A percentile compares a stretch with the other conserved stretches of the same genome.
phyloP scores from a whole-genome alignment of 1,284 basidiomycete genomes.

The Trametes hirsuta region DNA sequence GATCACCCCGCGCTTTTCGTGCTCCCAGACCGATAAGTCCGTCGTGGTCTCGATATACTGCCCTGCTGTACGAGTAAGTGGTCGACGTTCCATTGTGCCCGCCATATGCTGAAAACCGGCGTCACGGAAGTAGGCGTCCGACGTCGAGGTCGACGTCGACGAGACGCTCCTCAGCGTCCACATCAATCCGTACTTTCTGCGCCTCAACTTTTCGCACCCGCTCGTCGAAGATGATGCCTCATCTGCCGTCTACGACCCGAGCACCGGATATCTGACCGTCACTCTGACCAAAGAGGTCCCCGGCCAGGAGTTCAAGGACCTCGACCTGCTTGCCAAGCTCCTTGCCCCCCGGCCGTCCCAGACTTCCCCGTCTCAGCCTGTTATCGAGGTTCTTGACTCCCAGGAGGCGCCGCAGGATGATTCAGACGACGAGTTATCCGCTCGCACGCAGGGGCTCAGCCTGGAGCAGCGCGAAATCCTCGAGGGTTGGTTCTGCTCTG shows the following conservation, averaged over 20 bases:
- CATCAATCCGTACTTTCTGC: slow-evolving; percentile 81
- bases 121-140: slow-evolving; percentile 61
- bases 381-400: slow-evolving; percentile 67
- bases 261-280: slow-evolving; percentile 69
- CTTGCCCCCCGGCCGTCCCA: slow-evolving; percentile 63
- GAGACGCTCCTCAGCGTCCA: slow-evolving; percentile 72
- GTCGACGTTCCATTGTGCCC: slow-evolving; percentile 7
- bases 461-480: slow-evolving; percentile 62
- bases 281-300: slow-evolving; percentile 67
- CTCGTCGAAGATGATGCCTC: slow-evolving; percentile 72
- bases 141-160: slow-evolving; percentile 78
- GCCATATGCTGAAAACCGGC: slow-evolving; percentile 32
- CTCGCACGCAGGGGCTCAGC: slow-evolving; percentile 43
- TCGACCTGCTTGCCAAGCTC: slow-evolving; percentile 76
- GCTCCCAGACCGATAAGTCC: slow-evolving; percentile 64
- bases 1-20: slow-evolving; percentile 82
- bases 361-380: slow-evolving; percentile 40
- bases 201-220: slow-evolving; percentile 68
- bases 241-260: slow-evolving; percentile 72
- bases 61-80: slow-evolving; percentile 75
- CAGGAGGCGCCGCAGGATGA: slow-evolving; percentile 33
- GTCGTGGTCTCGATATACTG: slow-evolving; percentile 71
- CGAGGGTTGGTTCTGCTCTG: slow-evolving; percentile 47
- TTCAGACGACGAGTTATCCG: slow-evolving; percentile 46
- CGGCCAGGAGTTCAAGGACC: slow-evolving; percentile 70